Conservation (phyloP, 208 protist species). For the Angomonas deanei region DNA sequence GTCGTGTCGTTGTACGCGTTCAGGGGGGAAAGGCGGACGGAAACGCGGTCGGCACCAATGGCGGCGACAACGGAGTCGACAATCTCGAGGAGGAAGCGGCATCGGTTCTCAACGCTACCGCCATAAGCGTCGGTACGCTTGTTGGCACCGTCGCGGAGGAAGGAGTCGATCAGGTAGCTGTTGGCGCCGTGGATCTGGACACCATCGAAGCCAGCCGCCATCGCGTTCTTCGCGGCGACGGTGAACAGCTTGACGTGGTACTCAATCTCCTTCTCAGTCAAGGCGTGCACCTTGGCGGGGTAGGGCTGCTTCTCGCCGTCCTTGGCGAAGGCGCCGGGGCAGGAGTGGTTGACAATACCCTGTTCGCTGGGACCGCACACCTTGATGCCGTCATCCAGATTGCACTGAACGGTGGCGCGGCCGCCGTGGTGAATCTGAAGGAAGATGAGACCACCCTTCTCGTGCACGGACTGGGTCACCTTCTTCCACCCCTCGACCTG, state of each 20-base stretch:
- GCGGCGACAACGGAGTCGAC: slow-evolving; percentile 42
- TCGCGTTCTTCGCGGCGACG: slow-evolving; percentile 56
- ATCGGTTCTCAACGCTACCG: slow-evolving; percentile 74
- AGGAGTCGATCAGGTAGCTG: slow-evolving; percentile 87
- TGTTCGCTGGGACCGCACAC: slow-evolving; percentile 21
- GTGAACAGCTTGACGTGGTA: slow-evolving; percentile 48
- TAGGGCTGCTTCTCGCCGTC: slow-evolving; percentile 23
- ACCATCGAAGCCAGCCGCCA: slow-evolving; percentile 85
- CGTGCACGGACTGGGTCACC: slow-evolving; percentile 72
- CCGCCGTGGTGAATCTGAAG: slow-evolving; percentile 63
- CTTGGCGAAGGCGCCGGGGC: slow-evolving; percentile 5
- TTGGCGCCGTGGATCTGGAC: slow-evolving; percentile 90
- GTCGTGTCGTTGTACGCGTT: slow-evolving; percentile 34
- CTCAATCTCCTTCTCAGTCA: slow-evolving; percentile 70
- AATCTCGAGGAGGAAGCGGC: slow-evolving; percentile 71
- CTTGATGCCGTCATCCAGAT: slow-evolving; percentile 21
- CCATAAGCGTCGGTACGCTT: slow-evolving; percentile 84
- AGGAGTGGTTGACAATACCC: slow-evolving; percentile 25
- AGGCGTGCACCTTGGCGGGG: slow-evolving; percentile 23
- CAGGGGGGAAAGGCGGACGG: slow-evolving; percentile 56
- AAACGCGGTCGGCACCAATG: slow-evolving; percentile 35
- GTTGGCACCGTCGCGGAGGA: slow-evolving; percentile 66
- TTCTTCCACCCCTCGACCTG: slow-evolving; percentile 60
- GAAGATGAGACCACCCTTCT: slow-evolving; percentile 56
- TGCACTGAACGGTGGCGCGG: slow-evolving; percentile 27